Percentiles rank a stretch among this genome's conserved stretches.
These are phyloP conservation scores for Thalassiosira hispida DNA, from an alignment of 352 stramenopile genomes.

Conservation along the genomic window DNA sequence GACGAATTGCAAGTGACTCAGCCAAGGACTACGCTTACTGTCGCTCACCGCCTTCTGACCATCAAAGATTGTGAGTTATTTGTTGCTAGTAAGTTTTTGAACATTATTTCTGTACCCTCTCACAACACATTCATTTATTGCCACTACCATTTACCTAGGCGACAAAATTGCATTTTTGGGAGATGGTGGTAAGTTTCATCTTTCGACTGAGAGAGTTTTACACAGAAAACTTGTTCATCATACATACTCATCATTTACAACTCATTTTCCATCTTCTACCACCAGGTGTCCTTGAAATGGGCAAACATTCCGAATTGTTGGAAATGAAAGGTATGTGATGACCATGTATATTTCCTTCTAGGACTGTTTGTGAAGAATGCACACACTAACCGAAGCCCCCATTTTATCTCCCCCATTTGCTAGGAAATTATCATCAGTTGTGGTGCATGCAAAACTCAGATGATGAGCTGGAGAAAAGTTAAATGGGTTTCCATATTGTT, in stretches of 20 bases:
- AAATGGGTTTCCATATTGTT: not conserved
- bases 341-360: not conserved
- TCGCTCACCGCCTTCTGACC: slow-evolving; percentile 87
- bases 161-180: slow-evolving; percentile 50
- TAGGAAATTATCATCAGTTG: slow-evolving; percentile 40
- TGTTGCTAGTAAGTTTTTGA: not conserved
- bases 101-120: not conserved
- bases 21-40: slow-evolving; percentile 91
- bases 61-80: slow-evolving; percentile 25
- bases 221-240: too few species aligned
- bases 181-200: slow-evolving; percentile 20
- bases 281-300: slow-evolving; percentile 44
- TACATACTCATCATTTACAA: not conserved
- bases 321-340: slow-evolving; percentile 23
- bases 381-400: not conserved
- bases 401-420: not conserved
- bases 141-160: not conserved
- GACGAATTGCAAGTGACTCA: slow-evolving; percentile 48
- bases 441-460: slow-evolving; percentile 50
- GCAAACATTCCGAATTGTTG: slow-evolving; percentile 51
- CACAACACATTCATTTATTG: not conserved
- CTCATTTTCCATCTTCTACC: not conserved
- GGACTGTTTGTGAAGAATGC: not conserved
- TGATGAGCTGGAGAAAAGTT: slow-evolving; percentile 18
- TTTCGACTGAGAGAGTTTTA: not conserved